Evolutionary conservation across 2,329 filamentous ascomycete genomes (phyloP), one percentile per base, ranked within the genome.

Genomic region (Penicillium sp.): DNA sequence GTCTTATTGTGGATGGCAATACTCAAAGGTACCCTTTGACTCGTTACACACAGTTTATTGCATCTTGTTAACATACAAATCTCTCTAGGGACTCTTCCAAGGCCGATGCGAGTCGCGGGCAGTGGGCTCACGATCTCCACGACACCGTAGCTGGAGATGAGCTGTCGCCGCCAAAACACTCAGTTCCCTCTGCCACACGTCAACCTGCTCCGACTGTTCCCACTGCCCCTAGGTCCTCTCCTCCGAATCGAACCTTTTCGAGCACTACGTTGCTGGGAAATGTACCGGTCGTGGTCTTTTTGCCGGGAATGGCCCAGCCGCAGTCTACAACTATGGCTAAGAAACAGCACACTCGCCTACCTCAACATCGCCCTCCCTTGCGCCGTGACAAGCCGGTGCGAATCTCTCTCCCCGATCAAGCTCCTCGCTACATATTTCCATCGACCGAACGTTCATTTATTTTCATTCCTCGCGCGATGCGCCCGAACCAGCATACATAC

Each of bases 51-150:
- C 12, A 7, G 2, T 23, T 27, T 37, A 26, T 37, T 37, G n/a
- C 12, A 27, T 29, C 12, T 54, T 52, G 57, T 68, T 76, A 64
- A 73, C 14, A 15, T 45, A 12, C 11, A 20, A 18, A 20, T 29
- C 18, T 29, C 18, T 40, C 27, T 47, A 81, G 79, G 60, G 69
- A 74, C 57, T 67, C 73, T 51, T 67, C 74, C 43, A 73, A 75
- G 51, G 60, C 73, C 14, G 80, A 81, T 65, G 76, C 86, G 15
- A 88, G 86, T 23, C 89, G 85, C 71, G 85, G 85, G 20, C 88
- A 85, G 43, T 97, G 94, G 94, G 86, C 90, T 61, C 94, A 99
- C 73, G 94, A 99, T 73, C 90, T 97, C 76, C 94, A 97, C 74
- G 90, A 96, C 61, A 82, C 79, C 3, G 73, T 83, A 59, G 75